Percentiles rank a stretch among this genome's conserved stretches.
These are phyloP conservation scores for Cadophora gregata DNA, from an alignment of 2,329 filamentous ascomycete species.

Conservation along the genomic window DNA sequence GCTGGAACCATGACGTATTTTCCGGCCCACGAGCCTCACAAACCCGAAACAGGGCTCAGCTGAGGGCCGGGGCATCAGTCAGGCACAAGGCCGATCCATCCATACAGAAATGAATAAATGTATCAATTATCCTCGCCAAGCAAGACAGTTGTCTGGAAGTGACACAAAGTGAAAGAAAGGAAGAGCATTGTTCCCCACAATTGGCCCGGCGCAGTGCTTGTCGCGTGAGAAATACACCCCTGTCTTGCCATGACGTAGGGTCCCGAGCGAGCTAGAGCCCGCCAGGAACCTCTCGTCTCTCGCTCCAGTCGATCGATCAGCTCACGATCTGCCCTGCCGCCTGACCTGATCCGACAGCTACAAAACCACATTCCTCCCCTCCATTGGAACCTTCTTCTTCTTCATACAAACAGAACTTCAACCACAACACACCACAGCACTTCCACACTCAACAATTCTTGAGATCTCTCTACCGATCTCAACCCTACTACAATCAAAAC, in stretches of 20 bases:
- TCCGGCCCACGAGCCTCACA: constrained; percentile 7
- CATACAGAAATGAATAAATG: constrained; percentile 14
- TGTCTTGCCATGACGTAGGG: constrained; percentile 34
- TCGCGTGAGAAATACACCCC: constrained; percentile 34
- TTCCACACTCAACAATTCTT: constrained; percentile 7
- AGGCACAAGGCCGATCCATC: constrained; percentile 1
- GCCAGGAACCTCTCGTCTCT: constrained; percentile 34
- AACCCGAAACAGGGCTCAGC: not conserved
- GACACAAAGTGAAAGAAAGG: not conserved
- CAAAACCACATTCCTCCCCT: constrained; percentile 40
- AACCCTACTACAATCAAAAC: constrained; percentile 20
- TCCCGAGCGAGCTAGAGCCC: constrained; percentile 26
- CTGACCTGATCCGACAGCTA: constrained; percentile 35
- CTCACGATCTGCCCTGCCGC: not conserved
- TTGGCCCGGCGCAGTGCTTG: not conserved
- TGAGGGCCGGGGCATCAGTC: not conserved
- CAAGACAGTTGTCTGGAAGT: constrained; percentile 10
- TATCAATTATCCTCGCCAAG: constrained; percentile 7
- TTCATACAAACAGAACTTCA: constrained; percentile 20
- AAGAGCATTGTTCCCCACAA: not conserved
- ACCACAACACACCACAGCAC: not conserved
- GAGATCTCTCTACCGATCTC: constrained; percentile 9
- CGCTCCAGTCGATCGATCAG: constrained; percentile 21
- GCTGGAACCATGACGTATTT: constrained; percentile 30
- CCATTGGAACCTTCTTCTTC: constrained; percentile 19